Evolutionary conservation across 805 yeast species (phyloP), one percentile per base, ranked within the genome.

Genomic region (Monosporozyma yasuniensis): DNA sequence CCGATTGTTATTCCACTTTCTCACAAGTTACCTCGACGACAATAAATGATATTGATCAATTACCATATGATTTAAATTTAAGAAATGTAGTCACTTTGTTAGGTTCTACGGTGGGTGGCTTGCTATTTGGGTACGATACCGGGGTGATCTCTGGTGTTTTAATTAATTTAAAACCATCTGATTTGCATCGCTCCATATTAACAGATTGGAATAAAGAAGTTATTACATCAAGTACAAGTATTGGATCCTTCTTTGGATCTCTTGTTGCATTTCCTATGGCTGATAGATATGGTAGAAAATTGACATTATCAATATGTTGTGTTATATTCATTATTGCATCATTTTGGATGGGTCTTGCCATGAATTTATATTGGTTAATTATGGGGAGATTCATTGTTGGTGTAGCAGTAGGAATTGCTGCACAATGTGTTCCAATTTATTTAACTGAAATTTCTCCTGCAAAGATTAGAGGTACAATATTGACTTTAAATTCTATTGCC

Each of bases 361-460:
- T 60, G 21, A 63, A 68, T 12, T 70, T 80, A 60, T 54, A 63
- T 50, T 71, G 70, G 53, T 58, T 77, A 50, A 64, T 73, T 32
- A 55, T 70, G 46, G 91, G 91, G 1, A 71, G 91, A 51, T 72
- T 78, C 28, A 63, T 81, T 30, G 76, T 84, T 14, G 90, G 90
- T n/a, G 58, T 82, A 23, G 88, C 84, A 8, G 81, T 85, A 22
- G 93, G 93, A 14, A 76, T 77, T 25, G 83, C 85, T 5, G 77
- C 89, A 0, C 84, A 83, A 57, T 72, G 81, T 39, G 79, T 81
- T 2, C 91, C 84, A 0, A 71, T 78, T 12, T 79, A 75, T 58
- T 67, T 79, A 12, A 73, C 80, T 22, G 84, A 79, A 59, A 66
- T 77, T 25, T 69, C 77, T 3, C 76, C 78, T 2, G 63, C 73